phyloP scores from a whole-genome alignment of 148 eudicot genomes.

The Camellia japonica region DNA sequence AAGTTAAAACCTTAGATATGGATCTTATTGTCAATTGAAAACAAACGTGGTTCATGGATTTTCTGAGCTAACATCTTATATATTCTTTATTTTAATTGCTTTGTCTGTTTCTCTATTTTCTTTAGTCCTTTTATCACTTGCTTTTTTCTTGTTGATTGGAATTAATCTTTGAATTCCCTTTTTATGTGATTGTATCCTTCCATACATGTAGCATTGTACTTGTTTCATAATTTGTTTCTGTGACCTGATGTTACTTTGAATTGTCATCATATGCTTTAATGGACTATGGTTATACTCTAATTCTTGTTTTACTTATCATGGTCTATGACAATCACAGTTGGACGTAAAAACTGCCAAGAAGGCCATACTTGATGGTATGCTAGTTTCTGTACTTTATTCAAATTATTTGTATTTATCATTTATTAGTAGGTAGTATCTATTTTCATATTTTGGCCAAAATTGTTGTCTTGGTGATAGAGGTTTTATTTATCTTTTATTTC shows the following conservation, averaged over 20 bases:
- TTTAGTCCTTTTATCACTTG: not conserved
- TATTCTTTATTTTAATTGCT: not conserved
- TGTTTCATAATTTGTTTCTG: slow-evolving; percentile 7
- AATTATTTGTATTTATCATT: not conserved
- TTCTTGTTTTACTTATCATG: slow-evolving; percentile 13
- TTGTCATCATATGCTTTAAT: not conserved
- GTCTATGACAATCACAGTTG: slow-evolving; percentile 45
- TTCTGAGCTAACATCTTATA: too few relatives aligned
- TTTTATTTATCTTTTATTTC: not conserved
- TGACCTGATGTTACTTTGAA: slow-evolving; percentile 7
- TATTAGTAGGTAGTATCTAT: not conserved
- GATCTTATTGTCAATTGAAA: not conserved
- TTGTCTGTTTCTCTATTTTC: not conserved
- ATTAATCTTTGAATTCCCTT: not conserved
- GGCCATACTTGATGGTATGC: slow-evolving; percentile 82
- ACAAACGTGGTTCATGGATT: too few relatives aligned
- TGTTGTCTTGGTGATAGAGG: not conserved
- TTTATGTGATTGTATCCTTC: not conserved
- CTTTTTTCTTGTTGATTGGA: not conserved
- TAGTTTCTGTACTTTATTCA: not conserved
- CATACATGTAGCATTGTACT: not conserved
- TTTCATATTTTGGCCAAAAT: not conserved
- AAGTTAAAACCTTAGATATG: not conserved
- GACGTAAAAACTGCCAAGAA: slow-evolving; percentile 80
- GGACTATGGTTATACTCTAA: slow-evolving; percentile 7